Evolutionary conservation across 257 asterid species (phyloP), one percentile per base, ranked within the genome.

Genomic region (Salvia rosmarinus): DNA sequence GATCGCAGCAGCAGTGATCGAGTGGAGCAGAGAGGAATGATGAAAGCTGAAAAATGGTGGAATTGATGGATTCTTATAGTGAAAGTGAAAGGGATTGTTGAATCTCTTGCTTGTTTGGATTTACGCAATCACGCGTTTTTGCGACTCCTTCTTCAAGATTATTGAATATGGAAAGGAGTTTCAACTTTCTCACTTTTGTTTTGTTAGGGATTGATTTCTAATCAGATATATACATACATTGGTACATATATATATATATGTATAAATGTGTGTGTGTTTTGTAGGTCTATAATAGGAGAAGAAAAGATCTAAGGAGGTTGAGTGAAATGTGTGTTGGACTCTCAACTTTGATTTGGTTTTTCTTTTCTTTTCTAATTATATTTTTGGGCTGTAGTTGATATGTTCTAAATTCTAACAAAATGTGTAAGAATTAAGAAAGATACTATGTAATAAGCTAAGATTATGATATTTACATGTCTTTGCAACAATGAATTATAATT

Each of bases 71-170:
- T 76, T 78, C 67, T 70, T 64, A 35, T 49, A 65, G 47, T 63
- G 75, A 68, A 47, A 63, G 68, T 16, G 75, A 68, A 46, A 57
- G 70, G 30, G 61, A 77, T 39, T 43, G 55, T 32, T 47, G 75
- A 63, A 44, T 76, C 46, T 78, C 46, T 71, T 68, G 66, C 52
- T 44, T 23, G 54, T 72, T 17, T 28, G 23, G 37, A 25, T 49
- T 25, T 67, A 71, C 47, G 75, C 44, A 79, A 76, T 66, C 52
- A 84, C 89, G 89, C 88, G 86, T 75, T 78, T 77, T 75, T 28
- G 56, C 39, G 57, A 70, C 64, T 83, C 81, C 72, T 77, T 69
- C 11, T 16, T 49, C 61, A 9, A 50, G 28, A 50, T 50, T 17
- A 50, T 17, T 68, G 82, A 49, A 46, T 17, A 5, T 12, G 20